Evolutionary conservation across 2,329 filamentous ascomycete genomes (phyloP).

Genomic region (Tothia fuscella): DNA sequence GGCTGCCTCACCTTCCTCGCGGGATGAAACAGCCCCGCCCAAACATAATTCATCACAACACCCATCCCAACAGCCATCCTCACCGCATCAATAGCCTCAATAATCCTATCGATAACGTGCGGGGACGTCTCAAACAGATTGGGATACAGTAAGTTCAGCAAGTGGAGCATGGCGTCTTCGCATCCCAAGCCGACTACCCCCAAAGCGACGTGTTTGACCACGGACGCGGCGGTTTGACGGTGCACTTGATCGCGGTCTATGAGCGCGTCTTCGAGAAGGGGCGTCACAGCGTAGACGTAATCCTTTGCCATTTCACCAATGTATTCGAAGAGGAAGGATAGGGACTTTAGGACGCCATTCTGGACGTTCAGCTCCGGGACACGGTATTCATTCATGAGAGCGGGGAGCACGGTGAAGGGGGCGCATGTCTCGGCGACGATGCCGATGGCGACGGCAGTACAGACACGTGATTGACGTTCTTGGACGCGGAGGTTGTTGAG

Average conservation of each 20-base stretch:
- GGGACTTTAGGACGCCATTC: conserved; percentile 92
- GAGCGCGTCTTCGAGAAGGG: conserved; percentile 87
- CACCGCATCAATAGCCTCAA: conserved; percentile 94
- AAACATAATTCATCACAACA: conserved; percentile 93
- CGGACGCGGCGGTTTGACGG: conserved; percentile 86
- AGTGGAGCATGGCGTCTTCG: conserved; percentile 95
- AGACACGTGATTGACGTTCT: conserved; percentile 95
- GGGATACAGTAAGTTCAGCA: conserved; percentile 90
- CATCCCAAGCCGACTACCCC: conserved; percentile 96
- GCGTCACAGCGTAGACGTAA: conserved; percentile 96
- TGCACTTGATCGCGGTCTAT: conserved; percentile 98
- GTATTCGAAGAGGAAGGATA: conserved; percentile 97
- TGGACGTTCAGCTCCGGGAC: conserved; percentile 98
- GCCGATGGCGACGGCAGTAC: conserved; percentile 94
- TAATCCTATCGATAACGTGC: conserved; percentile 95
- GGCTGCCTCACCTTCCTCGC: conserved; percentile 87
- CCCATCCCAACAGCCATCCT: conserved; percentile 87
- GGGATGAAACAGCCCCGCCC: conserved; percentile 94
- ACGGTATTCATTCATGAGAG: conserved; percentile 98
- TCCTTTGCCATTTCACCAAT: conserved; percentile 99
- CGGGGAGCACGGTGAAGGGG: conserved; percentile 95
- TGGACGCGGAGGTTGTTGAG: conserved; percentile 87
- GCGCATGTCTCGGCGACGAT: conserved; percentile 98
- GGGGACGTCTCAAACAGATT: conserved; percentile 97
- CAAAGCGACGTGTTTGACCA: conserved; percentile 95